phyloP scores from a whole-genome alignment of 768 basidiomycete species.

The Naganishia friedmannii region DNA sequence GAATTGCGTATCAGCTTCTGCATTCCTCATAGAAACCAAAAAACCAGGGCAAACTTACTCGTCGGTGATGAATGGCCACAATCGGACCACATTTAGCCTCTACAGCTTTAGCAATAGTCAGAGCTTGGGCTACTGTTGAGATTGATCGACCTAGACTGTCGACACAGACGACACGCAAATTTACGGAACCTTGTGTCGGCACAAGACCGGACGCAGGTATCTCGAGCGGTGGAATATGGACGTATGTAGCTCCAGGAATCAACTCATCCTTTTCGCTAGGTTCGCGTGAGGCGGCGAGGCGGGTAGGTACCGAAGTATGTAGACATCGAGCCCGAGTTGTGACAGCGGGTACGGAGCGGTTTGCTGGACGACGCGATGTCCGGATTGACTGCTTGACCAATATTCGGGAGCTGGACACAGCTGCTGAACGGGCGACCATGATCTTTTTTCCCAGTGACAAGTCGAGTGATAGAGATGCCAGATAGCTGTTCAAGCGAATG shows the following conservation, averaged over 20 bases:
- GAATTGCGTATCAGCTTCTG: neutral
- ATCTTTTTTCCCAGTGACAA: neutral
- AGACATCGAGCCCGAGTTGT: neutral
- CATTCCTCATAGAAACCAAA: neutral
- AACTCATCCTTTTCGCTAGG: neutral
- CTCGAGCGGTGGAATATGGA: slow-evolving; percentile 16
- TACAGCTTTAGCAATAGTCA: slow-evolving; percentile 38
- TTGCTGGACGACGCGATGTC: neutral
- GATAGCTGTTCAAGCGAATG: no score
- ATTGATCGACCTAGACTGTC: slow-evolving; percentile 22
- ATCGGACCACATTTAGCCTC: slow-evolving; percentile 35
- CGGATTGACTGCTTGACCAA: slow-evolving; percentile 1
- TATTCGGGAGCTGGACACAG: neutral
- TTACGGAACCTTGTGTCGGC: neutral
- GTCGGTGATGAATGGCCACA: slow-evolving; percentile 31
- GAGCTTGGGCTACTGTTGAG: slow-evolving; percentile 35
- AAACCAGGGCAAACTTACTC: slow-evolving; percentile 19
- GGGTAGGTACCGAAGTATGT: neutral
- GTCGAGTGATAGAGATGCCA: neutral
- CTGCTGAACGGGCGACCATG: slow-evolving; percentile 7
- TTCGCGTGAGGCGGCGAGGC: neutral
- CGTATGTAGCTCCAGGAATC: slow-evolving; percentile 17
- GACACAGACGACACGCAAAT: slow-evolving; percentile 19
- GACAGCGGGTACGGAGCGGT: neutral
- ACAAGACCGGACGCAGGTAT: slow-evolving; percentile 17